These are phyloP conservation scores for Rutstroemia sp. DNA, from an alignment of 2,329 filamentous ascomycete genomes.

Conservation along the genomic window DNA sequence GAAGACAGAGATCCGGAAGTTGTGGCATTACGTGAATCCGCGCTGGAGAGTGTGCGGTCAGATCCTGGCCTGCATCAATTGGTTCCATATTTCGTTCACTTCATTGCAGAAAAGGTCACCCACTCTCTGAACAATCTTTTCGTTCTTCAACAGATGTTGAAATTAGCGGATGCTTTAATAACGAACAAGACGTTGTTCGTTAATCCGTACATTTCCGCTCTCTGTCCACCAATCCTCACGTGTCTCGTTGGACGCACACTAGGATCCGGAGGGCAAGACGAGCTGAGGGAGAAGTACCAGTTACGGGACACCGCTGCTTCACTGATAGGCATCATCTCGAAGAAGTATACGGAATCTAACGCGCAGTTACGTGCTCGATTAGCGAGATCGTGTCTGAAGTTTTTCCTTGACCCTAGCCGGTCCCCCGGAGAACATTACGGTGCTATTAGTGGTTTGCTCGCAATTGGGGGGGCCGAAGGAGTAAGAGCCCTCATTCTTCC, in stretches of 20 bases:
- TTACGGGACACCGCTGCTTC: conserved; percentile 80
- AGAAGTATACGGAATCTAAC: conserved; percentile 74
- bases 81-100: conserved; percentile 93
- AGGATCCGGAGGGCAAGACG: conserved; percentile 42
- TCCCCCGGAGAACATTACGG: conserved; percentile 83
- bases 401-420: conserved; percentile 80
- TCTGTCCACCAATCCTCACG: conserved; percentile 84
- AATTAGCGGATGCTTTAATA: conserved; percentile 76
- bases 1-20: conserved; percentile 76
- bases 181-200: conserved; percentile 74
- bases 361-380: conserved; percentile 80
- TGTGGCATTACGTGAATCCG: conserved; percentile 67
- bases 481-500: conserved; percentile 58
- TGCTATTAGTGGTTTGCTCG: conserved; percentile 70
- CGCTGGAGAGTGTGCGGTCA: conserved; percentile 74
- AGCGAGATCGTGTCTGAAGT: conserved; percentile 86
- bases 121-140: conserved; percentile 89
- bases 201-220: conserved; percentile 51
- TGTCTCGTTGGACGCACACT: conserved; percentile 78
- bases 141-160: conserved; percentile 85
- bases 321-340: conserved; percentile 69
- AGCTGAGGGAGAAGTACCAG: conserved; percentile 59
- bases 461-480: conserved; percentile 64
- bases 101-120: conserved; percentile 91
- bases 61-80: conserved; percentile 94